These are phyloP conservation scores for Melampsora americana DNA, from an alignment of 1,284 basidiomycete species.

Conservation along the genomic window DNA sequence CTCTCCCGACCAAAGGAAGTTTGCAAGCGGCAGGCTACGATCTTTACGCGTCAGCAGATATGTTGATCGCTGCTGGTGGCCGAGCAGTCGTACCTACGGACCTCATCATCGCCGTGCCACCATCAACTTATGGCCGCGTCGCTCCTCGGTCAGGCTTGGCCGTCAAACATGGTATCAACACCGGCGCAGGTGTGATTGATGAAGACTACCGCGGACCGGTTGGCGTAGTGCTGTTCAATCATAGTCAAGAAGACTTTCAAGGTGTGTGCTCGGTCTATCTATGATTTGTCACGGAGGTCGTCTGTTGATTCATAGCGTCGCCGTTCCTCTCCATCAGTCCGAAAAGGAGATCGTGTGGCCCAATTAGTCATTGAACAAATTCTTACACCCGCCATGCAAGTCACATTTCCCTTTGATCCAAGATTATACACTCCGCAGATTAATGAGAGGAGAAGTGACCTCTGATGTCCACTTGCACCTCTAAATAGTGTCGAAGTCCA, in stretches of 20 bases:
- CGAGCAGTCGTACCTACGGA: constrained; percentile 83
- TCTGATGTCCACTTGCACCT: background rate
- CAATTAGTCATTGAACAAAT: constrained; percentile 92
- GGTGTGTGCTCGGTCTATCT: constrained; percentile 60
- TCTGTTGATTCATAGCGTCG: background rate
- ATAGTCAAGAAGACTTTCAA: constrained; percentile 79
- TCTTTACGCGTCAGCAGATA: constrained; percentile 67
- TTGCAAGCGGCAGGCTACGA: constrained; percentile 87
- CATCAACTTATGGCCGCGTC: constrained; percentile 89
- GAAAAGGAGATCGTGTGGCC: constrained; percentile 86
- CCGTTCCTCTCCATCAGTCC: constrained; percentile 60
- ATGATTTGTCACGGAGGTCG: background rate
- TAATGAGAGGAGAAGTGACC: background rate
- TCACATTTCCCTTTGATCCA: constrained; percentile 60
- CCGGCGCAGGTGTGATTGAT: constrained; percentile 93
- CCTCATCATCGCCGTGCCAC: constrained; percentile 84
- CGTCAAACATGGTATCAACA: constrained; percentile 93
- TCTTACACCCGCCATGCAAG: constrained; percentile 74
- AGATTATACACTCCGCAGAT: too few relatives aligned
- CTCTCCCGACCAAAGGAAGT: constrained; percentile 81
- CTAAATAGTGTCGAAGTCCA: constrained; percentile 30
- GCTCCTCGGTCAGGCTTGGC: constrained; percentile 89
- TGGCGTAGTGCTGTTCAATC: constrained; percentile 92
- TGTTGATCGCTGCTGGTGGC: constrained; percentile 17
- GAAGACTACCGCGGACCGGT: constrained; percentile 90